Evolutionary conservation across 352 stramenopile species (phyloP).

Genomic region (Pythium oligandrum): DNA sequence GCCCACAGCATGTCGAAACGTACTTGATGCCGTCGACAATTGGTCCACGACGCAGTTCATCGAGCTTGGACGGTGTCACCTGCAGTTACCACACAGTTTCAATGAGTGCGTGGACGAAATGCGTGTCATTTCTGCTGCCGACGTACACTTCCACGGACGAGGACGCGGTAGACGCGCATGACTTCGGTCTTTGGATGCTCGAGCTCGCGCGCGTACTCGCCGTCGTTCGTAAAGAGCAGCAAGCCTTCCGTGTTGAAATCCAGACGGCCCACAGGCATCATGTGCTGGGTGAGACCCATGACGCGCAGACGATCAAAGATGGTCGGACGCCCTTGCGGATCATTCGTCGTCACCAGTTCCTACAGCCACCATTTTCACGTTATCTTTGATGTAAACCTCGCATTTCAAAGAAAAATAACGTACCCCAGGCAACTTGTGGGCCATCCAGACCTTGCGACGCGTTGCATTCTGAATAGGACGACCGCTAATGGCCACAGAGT

Average conservation of each 20-base stretch:
- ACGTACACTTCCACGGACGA: conserved; percentile 67
- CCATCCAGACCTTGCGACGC: conserved; percentile 78
- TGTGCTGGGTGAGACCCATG: conserved; percentile 78
- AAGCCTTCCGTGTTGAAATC: conserved; percentile 92
- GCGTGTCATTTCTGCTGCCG: conserved; percentile 1
- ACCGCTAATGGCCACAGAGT: conserved; percentile 60
- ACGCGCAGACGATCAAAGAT: conserved; percentile 84
- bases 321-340: conserved; percentile 75
- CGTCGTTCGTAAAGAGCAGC: conserved; percentile 91
- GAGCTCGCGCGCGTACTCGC: conserved; percentile 83
- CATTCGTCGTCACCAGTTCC: conserved; percentile 75
- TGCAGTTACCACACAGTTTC: conserved; percentile 2
- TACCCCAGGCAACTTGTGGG: conserved; percentile 84
- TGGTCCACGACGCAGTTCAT: conserved; percentile 66
- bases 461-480: conserved; percentile 28
- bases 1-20: conserved; percentile 8
- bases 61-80: conserved; percentile 76
- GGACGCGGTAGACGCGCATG: conserved; percentile 73
- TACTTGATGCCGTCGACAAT: conserved; percentile 83
- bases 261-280: conserved; percentile 90
- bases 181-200: conserved; percentile 84
- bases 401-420: conserved; percentile 12
- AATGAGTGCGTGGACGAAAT: not conserved
- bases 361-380: conserved; percentile 14
- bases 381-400: too few relatives aligned